Conservation (phyloP, 2,329 filamentous ascomycete species). For the Talaromyces piceae region DNA sequence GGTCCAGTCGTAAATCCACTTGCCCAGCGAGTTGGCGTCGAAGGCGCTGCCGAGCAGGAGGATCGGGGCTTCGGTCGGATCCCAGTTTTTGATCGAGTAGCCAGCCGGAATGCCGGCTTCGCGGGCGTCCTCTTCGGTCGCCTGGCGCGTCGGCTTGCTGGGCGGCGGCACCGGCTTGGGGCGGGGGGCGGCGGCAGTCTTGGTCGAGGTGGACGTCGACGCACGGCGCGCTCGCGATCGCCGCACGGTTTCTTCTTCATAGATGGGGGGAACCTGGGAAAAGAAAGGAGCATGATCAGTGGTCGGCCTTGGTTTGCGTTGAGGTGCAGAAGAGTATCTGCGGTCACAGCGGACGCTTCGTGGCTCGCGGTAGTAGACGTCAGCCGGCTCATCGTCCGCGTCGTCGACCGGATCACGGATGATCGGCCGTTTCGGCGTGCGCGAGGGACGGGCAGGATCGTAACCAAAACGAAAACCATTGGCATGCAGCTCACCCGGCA, state of each 20-base stretch:
- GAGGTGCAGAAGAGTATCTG: constrained; percentile 13
- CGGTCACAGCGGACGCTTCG: constrained; percentile 23
- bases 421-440: constrained; percentile 46
- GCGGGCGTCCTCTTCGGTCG: constrained; percentile 59
- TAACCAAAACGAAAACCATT: constrained; percentile 23
- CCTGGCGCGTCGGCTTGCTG: constrained; percentile 38
- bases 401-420: constrained; percentile 51
- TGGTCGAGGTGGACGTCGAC: constrained; percentile 47
- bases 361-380: constrained; percentile 41
- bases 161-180: constrained; percentile 31
- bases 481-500: constrained; percentile 31
- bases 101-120: constrained; percentile 69
- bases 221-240: constrained; percentile 47
- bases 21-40: constrained; percentile 92
- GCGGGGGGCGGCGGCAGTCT: constrained; percentile 31
- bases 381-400: constrained; percentile 42
- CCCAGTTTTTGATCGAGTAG: constrained; percentile 98
- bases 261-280: constrained; percentile 45
- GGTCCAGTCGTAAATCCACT: constrained; percentile 99
- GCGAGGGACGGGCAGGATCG: constrained; percentile 28
- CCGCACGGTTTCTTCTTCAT: constrained; percentile 49
- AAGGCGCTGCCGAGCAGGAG: constrained; percentile 92
- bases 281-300: constrained; percentile 47
- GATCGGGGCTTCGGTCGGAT: constrained; percentile 87
- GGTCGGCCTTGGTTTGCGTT: constrained; percentile 26